phyloP scores from a whole-genome alignment of 208 protist genomes.

The Endotrypanum monterogeii region DNA sequence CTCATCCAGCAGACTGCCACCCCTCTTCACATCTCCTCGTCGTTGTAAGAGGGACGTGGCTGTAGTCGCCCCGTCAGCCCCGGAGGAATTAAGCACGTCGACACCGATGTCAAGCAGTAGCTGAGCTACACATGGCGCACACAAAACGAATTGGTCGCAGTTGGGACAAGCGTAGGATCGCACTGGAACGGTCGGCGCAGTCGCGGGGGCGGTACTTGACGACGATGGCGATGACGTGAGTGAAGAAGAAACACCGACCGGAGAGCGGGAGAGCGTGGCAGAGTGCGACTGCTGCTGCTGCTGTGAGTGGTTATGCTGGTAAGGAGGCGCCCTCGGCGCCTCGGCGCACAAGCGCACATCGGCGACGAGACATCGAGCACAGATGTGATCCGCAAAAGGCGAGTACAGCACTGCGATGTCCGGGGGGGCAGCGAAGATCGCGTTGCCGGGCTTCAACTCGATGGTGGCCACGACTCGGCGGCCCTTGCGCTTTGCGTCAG shows the following conservation, averaged over 20 bases:
- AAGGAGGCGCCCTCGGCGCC: background rate
- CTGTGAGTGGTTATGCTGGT: background rate
- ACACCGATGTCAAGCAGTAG: slow-evolving; percentile 9
- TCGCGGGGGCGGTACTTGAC: background rate
- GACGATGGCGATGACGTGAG: background rate
- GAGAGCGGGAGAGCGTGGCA: background rate
- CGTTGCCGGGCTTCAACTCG: slow-evolving; percentile 32
- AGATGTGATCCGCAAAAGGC: slow-evolving; percentile 48
- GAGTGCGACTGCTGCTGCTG: slow-evolving; percentile 1
- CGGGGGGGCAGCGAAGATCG: slow-evolving; percentile 44
- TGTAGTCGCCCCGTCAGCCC: background rate
- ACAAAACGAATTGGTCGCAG: slow-evolving; percentile 81
- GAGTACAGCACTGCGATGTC: slow-evolving; percentile 80
- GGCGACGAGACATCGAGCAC: slow-evolving; percentile 59
- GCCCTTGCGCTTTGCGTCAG: slow-evolving; percentile 32
- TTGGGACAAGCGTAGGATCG: slow-evolving; percentile 42
- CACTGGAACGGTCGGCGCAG: background rate
- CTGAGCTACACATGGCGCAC: slow-evolving; percentile 31
- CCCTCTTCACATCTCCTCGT: background rate
- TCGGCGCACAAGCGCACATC: slow-evolving; percentile 6
- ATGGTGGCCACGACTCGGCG: slow-evolving; percentile 64
- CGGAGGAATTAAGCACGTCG: background rate
- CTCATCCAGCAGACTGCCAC: slow-evolving; percentile 5
- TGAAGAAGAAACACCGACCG: background rate
- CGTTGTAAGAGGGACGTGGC: background rate